These are phyloP conservation scores for Verbena officinalis DNA, from an alignment of 257 asterid species.

Conservation along the genomic window DNA sequence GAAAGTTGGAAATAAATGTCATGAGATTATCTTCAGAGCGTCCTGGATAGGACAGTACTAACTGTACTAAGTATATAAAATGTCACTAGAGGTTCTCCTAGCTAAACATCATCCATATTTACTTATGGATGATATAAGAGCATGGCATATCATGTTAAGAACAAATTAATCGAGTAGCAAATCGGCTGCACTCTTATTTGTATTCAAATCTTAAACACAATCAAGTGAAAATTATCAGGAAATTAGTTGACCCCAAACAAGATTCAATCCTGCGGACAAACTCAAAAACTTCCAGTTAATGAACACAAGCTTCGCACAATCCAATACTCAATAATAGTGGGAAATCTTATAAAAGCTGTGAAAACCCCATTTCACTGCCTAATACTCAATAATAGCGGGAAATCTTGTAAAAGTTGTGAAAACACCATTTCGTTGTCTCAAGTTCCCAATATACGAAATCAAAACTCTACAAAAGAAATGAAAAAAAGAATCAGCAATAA, in stretches of 20 bases:
- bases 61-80: not conserved
- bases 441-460: slow-evolving; percentile 15
- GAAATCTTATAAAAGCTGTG: not conserved
- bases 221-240: not conserved
- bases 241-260: slow-evolving; percentile 9
- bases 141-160: not conserved
- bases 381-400: not conserved
- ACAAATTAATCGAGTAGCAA: too few relatives aligned
- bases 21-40: not conserved
- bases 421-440: not conserved
- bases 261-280: not conserved
- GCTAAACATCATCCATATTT: not conserved
- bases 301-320: not conserved
- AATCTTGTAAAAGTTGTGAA: not conserved
- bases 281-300: slow-evolving; percentile 8
- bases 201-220: not conserved
- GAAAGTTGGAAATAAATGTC: not conserved
- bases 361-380: not conserved
- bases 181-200: too few relatives aligned
- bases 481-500: not conserved
- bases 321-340: not conserved
- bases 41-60: too few relatives aligned
- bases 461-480: not conserved
- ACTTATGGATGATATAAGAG: not conserved
- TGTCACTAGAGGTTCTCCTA: not conserved